phyloP scores from a whole-genome alignment of 2,329 filamentous ascomycete species.

The Aspergillus fijiensis region DNA sequence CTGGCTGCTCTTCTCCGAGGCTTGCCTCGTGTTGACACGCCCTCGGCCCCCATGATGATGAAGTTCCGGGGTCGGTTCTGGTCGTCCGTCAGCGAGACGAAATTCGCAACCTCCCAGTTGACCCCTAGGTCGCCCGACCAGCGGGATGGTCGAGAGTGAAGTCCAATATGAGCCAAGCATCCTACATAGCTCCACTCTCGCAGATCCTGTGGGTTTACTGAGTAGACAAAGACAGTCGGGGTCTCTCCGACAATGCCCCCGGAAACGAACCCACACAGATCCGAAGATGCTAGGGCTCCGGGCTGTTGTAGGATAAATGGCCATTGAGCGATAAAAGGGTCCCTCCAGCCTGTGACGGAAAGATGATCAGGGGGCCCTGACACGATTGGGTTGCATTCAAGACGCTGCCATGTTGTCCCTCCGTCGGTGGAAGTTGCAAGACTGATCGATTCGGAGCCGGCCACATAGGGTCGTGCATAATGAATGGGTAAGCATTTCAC shows the following conservation, averaged over 20 bases:
- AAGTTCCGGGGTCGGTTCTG: constrained; percentile 38
- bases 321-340: constrained; percentile 41
- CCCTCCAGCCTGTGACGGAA: constrained; percentile 44
- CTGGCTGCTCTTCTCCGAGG: constrained; percentile 27
- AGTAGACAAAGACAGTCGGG: constrained; percentile 51
- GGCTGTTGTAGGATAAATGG: constrained; percentile 20
- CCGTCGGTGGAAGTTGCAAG: constrained; percentile 40
- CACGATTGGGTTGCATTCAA: constrained; percentile 40
- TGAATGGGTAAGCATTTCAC: constrained; percentile 43
- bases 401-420: constrained; percentile 39
- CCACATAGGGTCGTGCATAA: constrained; percentile 39
- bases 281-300: constrained; percentile 8
- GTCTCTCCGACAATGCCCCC: constrained; percentile 46
- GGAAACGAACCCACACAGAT: constrained; percentile 50
- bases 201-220: constrained; percentile 41
- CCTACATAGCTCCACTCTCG: constrained; percentile 49
- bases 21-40: constrained; percentile 29
- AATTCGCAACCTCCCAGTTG: constrained; percentile 55
- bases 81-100: constrained; percentile 43
- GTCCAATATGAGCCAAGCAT: constrained; percentile 42
- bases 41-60: constrained; percentile 50
- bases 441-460: constrained; percentile 40
- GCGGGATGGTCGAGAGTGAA: constrained; percentile 40
- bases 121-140: constrained; percentile 54
- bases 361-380: constrained; percentile 33